Conservation (phyloP, 345 rosid genomes). For the Combretum micranthum region DNA sequence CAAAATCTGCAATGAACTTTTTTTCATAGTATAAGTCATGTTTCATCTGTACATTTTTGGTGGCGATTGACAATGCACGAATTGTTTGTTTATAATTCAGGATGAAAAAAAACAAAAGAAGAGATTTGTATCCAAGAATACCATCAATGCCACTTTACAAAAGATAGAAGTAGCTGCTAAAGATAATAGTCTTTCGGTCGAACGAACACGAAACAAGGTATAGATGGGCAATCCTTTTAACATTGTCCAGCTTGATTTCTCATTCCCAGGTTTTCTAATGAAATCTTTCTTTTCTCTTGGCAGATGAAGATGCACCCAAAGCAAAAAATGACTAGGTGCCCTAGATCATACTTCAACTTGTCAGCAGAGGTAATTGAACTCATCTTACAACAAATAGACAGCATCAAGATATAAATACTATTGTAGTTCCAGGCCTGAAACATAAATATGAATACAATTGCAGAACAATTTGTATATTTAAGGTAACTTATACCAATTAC, state of each 20-base stretch:
- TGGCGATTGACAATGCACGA: conserved; percentile 6
- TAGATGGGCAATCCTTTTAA: neutral
- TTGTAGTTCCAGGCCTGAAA: too few relatives aligned
- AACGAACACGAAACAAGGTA: conserved; percentile 59
- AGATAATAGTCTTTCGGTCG: conserved; percentile 50
- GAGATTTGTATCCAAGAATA: conserved; percentile 61
- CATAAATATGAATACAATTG: too few relatives aligned
- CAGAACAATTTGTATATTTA: too few relatives aligned
- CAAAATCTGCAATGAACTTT: neutral
- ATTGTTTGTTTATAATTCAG: conserved; percentile 21
- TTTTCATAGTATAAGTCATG: neutral
- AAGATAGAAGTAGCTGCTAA: conserved; percentile 81
- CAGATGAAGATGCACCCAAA: conserved; percentile 70
- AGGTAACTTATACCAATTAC: too few relatives aligned
- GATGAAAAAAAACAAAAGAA: conserved; percentile 59
- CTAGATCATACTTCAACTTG: conserved; percentile 54
- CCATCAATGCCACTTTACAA: conserved; percentile 61
- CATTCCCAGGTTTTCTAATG: neutral
- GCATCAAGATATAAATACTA: neutral
- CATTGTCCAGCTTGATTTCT: neutral
- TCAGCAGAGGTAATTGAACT: conserved; percentile 59
- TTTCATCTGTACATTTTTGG: neutral
- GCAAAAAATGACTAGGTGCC: conserved; percentile 44
- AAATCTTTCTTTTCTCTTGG: conserved; percentile 1
- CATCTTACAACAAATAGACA: neutral